These are phyloP conservation scores for Fagus sylvatica DNA, from an alignment of 306 rosid genomes.

Conservation along the genomic window DNA sequence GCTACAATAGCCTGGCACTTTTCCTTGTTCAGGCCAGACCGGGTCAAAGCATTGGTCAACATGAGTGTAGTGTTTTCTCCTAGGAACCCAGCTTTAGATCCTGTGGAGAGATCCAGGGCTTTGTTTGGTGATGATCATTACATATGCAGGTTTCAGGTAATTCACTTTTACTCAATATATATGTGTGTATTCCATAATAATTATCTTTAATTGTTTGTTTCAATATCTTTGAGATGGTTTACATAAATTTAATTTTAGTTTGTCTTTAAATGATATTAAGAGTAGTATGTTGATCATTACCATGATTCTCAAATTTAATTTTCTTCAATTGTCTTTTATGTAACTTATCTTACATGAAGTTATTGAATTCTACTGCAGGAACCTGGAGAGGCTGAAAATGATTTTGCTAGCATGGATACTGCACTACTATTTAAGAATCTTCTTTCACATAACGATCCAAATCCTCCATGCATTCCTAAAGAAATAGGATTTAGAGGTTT, in stretches of 20 bases:
- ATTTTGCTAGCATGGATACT: constrained; percentile 50
- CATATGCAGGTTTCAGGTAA: constrained; percentile 66
- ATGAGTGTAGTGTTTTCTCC: constrained; percentile 48
- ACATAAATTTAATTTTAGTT: too few species aligned
- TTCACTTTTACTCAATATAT: background rate
- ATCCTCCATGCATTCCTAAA: constrained; percentile 46
- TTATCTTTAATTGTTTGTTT: too few species aligned
- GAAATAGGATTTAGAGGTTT: constrained; percentile 47
- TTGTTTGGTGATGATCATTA: constrained; percentile 55
- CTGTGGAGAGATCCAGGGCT: constrained; percentile 29
- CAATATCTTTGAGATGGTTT: too few species aligned
- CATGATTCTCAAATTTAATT: background rate
- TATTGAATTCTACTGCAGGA: constrained; percentile 36
- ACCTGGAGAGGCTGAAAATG: constrained; percentile 66
- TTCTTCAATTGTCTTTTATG: background rate
- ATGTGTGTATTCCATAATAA: too few species aligned
- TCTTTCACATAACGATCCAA: constrained; percentile 39
- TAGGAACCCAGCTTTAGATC: constrained; percentile 36
- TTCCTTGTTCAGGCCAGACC: constrained; percentile 49
- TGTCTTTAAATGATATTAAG: too few species aligned
- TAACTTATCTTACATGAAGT: background rate
- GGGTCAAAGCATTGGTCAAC: constrained; percentile 63
- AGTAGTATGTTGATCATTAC: background rate
- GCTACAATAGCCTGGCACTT: constrained; percentile 60
- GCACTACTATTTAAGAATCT: constrained; percentile 43